phyloP scores from a whole-genome alignment of 495 filamentous ascomycete genomes.

The Jackrogersella minutella region DNA sequence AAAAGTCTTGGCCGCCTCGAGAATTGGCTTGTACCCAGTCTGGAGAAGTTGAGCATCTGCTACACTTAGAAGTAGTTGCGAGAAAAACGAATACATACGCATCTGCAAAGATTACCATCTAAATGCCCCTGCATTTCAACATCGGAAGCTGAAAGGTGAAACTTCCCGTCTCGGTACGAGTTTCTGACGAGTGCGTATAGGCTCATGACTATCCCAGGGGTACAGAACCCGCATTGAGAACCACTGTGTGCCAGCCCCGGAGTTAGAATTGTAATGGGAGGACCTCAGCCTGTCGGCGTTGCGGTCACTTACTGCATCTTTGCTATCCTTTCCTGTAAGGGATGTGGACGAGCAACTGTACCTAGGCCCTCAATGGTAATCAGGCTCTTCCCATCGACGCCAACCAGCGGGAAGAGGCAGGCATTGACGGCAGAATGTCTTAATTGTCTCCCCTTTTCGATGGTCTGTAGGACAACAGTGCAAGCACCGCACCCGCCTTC shows the following conservation, averaged over 20 bases:
- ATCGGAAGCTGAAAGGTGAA: slow-evolving; percentile 49
- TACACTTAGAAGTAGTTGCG: neutral
- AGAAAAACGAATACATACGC: slow-evolving; percentile 44
- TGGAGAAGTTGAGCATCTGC: slow-evolving; percentile 11
- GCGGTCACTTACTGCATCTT: slow-evolving; percentile 50
- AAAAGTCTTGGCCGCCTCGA: slow-evolving; percentile 79
- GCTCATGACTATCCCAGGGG: slow-evolving; percentile 91
- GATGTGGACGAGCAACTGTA: slow-evolving; percentile 76
- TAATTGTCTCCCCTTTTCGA: slow-evolving; percentile 76
- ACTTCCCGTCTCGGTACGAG: slow-evolving; percentile 57
- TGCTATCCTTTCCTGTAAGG: slow-evolving; percentile 81
- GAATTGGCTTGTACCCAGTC: slow-evolving; percentile 84
- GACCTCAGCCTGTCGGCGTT: neutral
- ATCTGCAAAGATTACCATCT: slow-evolving; percentile 87
- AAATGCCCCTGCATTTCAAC: slow-evolving; percentile 76
- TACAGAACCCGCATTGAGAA: slow-evolving; percentile 74
- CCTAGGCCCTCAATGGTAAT: slow-evolving; percentile 90
- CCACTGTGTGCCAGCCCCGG: slow-evolving; percentile 46
- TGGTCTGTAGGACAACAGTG: slow-evolving; percentile 84
- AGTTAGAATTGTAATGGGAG: neutral
- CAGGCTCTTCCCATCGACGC: slow-evolving; percentile 91
- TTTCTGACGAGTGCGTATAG: slow-evolving; percentile 79
- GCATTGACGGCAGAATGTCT: slow-evolving; percentile 84
- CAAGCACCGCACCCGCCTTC: slow-evolving; percentile 91
- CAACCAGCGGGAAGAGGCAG: slow-evolving; percentile 83